These are phyloP conservation scores for Geotrichum aggregatum DNA, from an alignment of 1,139 yeast genomes.

Conservation along the genomic window DNA sequence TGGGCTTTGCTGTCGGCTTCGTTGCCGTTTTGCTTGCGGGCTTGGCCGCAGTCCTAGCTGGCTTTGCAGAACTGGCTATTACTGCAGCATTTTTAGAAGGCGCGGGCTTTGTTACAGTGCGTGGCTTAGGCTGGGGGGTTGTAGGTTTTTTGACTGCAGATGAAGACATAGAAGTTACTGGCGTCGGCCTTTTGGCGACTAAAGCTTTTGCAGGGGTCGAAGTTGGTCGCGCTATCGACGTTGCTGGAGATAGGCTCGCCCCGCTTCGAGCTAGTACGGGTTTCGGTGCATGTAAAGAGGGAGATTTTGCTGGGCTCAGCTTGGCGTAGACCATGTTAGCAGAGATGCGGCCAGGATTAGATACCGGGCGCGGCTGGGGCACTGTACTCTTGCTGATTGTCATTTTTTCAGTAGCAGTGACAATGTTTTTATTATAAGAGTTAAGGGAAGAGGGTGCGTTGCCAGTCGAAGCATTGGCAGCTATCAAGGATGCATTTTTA, in stretches of 20 bases:
- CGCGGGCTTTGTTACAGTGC: neutral
- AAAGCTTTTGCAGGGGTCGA: slow-evolving; percentile 1
- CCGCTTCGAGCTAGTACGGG: neutral
- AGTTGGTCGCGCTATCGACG: slow-evolving; percentile 4
- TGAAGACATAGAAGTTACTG: neutral
- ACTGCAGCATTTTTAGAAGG: neutral
- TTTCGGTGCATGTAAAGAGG: slow-evolving; percentile 9
- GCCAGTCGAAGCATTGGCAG: neutral
- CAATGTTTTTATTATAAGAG: neutral
- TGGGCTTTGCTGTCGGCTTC: neutral
- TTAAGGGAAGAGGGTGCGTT: neutral
- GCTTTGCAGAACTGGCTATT: neutral
- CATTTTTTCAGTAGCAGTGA: slow-evolving; percentile 5
- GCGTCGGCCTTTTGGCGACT: neutral
- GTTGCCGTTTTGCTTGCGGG: slow-evolving; percentile 3
- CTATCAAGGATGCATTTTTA: neutral
- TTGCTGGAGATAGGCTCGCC: neutral
- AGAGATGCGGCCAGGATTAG: neutral
- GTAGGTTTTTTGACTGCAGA: slow-evolving; percentile 4
- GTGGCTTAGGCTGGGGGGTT: neutral
- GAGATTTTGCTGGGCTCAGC: neutral
- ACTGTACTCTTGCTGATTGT: neutral
- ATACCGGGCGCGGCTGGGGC: neutral
- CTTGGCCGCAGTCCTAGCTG: neutral
- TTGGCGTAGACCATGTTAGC: neutral